Conservation (phyloP, 2,329 filamentous ascomycete species). For the Stenocarpella maydis region DNA sequence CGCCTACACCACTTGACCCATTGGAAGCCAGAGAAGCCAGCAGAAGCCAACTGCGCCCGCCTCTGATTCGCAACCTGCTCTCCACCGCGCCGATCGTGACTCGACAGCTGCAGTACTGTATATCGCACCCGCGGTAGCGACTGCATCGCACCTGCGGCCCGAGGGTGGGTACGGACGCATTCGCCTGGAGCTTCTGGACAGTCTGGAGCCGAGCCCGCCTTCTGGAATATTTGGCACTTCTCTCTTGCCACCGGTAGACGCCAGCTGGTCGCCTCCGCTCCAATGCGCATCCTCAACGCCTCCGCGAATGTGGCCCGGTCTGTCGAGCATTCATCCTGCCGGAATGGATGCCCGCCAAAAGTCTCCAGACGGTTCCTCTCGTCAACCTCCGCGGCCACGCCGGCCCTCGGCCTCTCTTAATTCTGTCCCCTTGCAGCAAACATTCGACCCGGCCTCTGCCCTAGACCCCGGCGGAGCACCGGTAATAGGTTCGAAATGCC, state of each 20-base stretch:
- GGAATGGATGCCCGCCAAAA: constrained; percentile 36
- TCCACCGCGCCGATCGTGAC: constrained; percentile 28
- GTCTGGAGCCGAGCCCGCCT: constrained; percentile 24
- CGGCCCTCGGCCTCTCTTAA: constrained; percentile 35
- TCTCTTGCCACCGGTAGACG: constrained; percentile 18
- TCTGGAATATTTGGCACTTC: constrained; percentile 31
- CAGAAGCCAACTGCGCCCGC: constrained; percentile 12
- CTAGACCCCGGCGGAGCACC: constrained; percentile 23
- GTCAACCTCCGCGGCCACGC: constrained; percentile 33
- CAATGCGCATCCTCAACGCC: constrained; percentile 32
- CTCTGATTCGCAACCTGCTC: constrained; percentile 28
- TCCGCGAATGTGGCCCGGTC: constrained; percentile 33
- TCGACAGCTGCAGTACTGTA: constrained; percentile 26
- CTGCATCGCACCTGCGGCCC: constrained; percentile 25
- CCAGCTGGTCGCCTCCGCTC: constrained; percentile 33
- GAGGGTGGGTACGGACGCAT: constrained; percentile 30
- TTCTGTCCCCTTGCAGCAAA: constrained; percentile 33
- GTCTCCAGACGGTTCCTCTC: constrained; percentile 34
- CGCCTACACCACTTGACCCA: constrained; percentile 10
- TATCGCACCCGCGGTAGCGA: constrained; percentile 23
- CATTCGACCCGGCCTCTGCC: constrained; percentile 32
- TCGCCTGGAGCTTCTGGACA: constrained; percentile 25
- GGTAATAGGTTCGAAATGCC: constrained; percentile 26
- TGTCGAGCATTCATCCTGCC: constrained; percentile 32
- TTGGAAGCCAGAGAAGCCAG: constrained; percentile 16